Percentiles rank a stretch among this genome's conserved stretches.
Conservation (phyloP, 139 green algal genomes). For the Chlamydomonas sp. region DNA sequence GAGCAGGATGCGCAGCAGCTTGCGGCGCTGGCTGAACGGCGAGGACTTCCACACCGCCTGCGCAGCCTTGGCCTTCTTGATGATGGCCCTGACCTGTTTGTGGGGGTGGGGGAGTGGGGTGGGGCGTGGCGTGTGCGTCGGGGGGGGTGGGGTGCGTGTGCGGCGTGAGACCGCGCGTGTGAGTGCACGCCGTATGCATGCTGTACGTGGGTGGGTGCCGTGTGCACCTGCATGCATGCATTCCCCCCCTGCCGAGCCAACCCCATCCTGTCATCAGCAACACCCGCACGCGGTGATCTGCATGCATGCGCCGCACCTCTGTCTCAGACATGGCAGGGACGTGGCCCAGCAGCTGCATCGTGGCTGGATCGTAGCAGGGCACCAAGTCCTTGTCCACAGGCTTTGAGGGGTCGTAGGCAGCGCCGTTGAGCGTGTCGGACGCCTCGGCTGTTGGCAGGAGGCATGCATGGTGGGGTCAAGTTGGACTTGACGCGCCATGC, state of each 20-base stretch:
- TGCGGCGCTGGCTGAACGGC: conserved; percentile 66
- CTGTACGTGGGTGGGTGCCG: too few relatives aligned
- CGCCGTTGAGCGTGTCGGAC: conserved; percentile 22
- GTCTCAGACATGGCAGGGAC: conserved; percentile 67
- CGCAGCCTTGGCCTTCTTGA: conserved; percentile 19
- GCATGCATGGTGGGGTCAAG: conserved; percentile 3
- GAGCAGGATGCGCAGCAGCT: conserved; percentile 72
- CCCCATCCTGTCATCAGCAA: too few relatives aligned
- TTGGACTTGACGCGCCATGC: too few relatives aligned
- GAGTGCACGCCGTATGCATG: too few relatives aligned
- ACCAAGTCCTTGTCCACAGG: conserved; percentile 41
- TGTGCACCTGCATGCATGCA: too few relatives aligned
- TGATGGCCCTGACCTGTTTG: conserved; percentile 8
- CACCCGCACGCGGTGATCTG: too few relatives aligned
- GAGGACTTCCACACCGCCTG: conserved; percentile 60
- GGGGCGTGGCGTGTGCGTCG: too few relatives aligned
- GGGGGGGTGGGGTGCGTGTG: too few relatives aligned
- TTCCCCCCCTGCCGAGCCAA: too few relatives aligned
- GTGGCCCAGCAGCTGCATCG: conserved; percentile 73
- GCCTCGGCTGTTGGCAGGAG: conserved; percentile 20
- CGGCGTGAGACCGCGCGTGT: too few relatives aligned
- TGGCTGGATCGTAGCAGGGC: conserved; percentile 76
- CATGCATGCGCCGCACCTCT: too few relatives aligned
- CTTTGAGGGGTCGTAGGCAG: conserved; percentile 34
- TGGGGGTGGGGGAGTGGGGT: too few relatives aligned